Evolutionary conservation across 2,329 filamentous ascomycete genomes (phyloP).

Genomic region (Trichoderma oligosporum): DNA sequence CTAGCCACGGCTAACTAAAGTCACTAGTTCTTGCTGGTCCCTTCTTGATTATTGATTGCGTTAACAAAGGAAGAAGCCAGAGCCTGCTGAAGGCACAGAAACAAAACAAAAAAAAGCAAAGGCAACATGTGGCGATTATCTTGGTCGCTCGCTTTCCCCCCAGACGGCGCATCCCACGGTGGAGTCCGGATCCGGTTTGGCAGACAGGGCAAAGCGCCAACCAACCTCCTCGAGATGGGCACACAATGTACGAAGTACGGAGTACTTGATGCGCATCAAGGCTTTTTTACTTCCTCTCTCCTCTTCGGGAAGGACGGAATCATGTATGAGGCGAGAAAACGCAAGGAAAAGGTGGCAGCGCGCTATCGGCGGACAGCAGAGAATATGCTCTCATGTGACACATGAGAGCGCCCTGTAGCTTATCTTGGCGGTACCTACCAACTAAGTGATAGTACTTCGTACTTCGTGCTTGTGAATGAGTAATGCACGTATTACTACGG

Average conservation of each 20-base stretch:
- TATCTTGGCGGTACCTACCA: not conserved
- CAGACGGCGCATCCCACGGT: constrained; percentile 28
- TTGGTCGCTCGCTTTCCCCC: constrained; percentile 28
- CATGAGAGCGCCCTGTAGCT: not conserved
- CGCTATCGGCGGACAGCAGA: constrained; percentile 13
- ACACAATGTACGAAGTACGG: not conserved
- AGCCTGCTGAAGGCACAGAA: not conserved
- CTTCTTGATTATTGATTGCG: not conserved
- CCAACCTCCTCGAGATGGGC: constrained; percentile 11
- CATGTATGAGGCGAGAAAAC: constrained; percentile 5
- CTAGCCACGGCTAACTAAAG: not conserved
- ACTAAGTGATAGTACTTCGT: not conserved
- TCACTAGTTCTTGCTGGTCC: not conserved
- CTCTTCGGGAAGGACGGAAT: constrained; percentile 17
- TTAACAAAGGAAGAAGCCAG: not conserved
- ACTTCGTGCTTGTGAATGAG: not conserved
- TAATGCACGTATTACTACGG: not conserved
- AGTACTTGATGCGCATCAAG: not conserved
- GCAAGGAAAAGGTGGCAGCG: constrained; percentile 8
- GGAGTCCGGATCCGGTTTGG: constrained; percentile 36
- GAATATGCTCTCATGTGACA: constrained; percentile 11
- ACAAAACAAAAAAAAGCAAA: constrained; percentile 22
- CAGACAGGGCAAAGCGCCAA: constrained; percentile 12
- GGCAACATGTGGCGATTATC: constrained; percentile 29
- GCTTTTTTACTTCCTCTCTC: constrained; percentile 6